phyloP scores from a whole-genome alignment of 345 rosid genomes.

The Microcos paniculata region DNA sequence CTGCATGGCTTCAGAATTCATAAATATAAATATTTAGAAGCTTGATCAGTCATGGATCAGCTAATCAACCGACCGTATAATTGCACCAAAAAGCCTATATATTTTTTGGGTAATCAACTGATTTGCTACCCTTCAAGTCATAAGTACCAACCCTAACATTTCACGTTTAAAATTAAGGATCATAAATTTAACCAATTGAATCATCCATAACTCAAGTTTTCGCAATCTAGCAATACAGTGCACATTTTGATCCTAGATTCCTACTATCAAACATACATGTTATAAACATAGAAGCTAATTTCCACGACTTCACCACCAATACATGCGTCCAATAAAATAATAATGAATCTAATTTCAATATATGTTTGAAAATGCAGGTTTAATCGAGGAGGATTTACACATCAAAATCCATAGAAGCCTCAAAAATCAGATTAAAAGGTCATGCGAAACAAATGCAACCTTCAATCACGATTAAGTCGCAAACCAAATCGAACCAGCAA shows the following conservation, averaged over 20 bases:
- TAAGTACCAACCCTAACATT: not conserved
- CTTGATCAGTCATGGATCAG: not conserved
- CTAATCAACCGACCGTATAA: not conserved
- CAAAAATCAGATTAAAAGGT: not conserved
- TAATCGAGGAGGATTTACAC: not conserved
- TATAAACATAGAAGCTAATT: not conserved
- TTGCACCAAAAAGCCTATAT: not conserved
- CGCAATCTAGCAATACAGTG: not conserved
- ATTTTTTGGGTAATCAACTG: not conserved
- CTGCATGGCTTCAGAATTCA: not conserved
- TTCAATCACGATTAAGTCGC: not conserved
- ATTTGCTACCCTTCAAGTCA: not conserved
- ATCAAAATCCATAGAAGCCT: not conserved
- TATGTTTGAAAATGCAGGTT: not conserved
- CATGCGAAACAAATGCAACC: not conserved
- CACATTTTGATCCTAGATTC: not conserved
- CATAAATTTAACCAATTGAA: not conserved
- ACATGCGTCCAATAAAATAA: not conserved
- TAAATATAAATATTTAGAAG: not conserved
- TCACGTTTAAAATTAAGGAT: not conserved
- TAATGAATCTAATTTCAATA: not conserved
- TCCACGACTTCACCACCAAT: not conserved
- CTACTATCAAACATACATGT: not conserved
- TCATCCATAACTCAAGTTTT: not conserved
- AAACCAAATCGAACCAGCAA: not conserved